These are phyloP conservation scores for Reutealis trisperma DNA, from an alignment of 345 rosid genomes.

Conservation along the genomic window DNA sequence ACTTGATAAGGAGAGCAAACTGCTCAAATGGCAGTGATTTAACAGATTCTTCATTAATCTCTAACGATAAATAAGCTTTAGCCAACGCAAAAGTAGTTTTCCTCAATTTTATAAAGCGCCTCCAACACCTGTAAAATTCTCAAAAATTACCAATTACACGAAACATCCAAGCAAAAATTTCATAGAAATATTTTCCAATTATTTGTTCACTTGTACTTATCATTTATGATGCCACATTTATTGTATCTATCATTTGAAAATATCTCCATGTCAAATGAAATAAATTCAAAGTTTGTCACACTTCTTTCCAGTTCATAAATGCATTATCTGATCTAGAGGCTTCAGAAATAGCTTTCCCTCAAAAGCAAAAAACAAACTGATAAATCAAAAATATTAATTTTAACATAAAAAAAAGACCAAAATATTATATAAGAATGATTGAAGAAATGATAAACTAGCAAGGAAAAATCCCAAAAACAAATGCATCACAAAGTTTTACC, in stretches of 20 bases:
- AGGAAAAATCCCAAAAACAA: background rate
- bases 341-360: background rate
- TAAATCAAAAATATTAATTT: too few relatives aligned
- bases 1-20: constrained; percentile 64
- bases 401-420: background rate
- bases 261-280: background rate
- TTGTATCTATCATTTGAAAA: background rate
- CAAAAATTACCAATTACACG: background rate
- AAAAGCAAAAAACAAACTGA: too few relatives aligned
- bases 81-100: constrained; percentile 65
- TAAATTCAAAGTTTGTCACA: background rate
- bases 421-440: too few relatives aligned
- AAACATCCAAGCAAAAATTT: background rate
- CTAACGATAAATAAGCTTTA: constrained; percentile 56
- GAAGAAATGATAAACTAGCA: background rate
- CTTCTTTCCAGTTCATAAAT: background rate
- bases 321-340: background rate
- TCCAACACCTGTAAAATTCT: constrained; percentile 66
- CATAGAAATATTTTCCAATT: background rate
- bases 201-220: background rate
- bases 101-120: constrained; percentile 52
- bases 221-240: background rate
- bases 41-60: constrained; percentile 49
- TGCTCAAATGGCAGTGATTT: constrained; percentile 74
- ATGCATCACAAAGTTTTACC: constrained; percentile 35